phyloP scores from a whole-genome alignment of 257 asterid species.

The Petrea volubilis region DNA sequence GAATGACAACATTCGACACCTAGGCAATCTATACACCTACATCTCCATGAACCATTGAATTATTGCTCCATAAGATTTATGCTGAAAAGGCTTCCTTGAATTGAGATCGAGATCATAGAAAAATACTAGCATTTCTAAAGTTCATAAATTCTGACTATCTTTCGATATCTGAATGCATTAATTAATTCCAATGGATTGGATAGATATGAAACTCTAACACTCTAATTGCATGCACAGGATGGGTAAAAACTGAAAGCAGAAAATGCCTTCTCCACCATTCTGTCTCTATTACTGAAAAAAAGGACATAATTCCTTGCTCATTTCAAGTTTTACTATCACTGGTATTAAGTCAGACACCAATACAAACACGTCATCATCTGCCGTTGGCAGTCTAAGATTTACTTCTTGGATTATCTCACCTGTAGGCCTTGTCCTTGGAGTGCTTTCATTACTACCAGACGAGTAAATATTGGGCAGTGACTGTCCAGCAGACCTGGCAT shows the following conservation, averaged over 20 bases:
- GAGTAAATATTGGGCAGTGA: constrained; percentile 44
- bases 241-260: neutral
- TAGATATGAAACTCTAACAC: neutral
- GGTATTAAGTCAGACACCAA: neutral
- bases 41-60: neutral
- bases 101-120: neutral
- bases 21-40: neutral
- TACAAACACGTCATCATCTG: constrained; percentile 27
- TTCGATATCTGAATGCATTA: neutral
- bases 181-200: neutral
- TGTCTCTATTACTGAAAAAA: neutral
- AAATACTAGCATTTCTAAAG: neutral
- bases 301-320: neutral
- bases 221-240: neutral
- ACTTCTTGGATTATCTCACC: constrained; percentile 42
- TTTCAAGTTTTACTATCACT: neutral
- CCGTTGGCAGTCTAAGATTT: constrained; percentile 30
- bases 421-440: constrained; percentile 54
- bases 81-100: neutral
- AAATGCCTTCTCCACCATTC: neutral
- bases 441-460: constrained; percentile 57
- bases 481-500: constrained; percentile 46
- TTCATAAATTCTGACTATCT: neutral
- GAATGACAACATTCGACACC: neutral
- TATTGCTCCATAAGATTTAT: neutral